Evolutionary conservation across 2,329 filamentous ascomycete genomes (phyloP), one percentile per base, ranked within the genome.

Genomic region (Neodidymelliopsis sp.): DNA sequence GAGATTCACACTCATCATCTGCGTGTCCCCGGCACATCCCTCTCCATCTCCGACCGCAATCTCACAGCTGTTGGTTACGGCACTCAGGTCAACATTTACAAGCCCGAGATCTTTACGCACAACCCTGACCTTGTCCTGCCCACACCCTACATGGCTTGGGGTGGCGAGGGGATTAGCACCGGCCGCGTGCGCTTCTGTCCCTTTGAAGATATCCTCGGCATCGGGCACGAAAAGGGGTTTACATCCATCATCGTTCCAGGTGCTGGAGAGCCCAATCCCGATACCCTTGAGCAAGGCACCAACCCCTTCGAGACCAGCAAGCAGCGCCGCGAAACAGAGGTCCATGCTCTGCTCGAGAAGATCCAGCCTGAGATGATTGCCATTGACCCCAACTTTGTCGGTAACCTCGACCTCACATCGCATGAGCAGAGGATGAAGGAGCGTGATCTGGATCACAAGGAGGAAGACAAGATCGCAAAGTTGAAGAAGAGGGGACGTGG

Each of bases 341-440:
- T 99, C 72, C 91, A 89, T 78, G 81, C 84, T 10, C 81, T 99
- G 57, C 84, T 99, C 63, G 96, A 95, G 80, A 99, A 99, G 78
- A 81, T 99, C 36, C 86, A 92, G 66, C 93, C 94, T 3, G 93
- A 96, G 69, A 99, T 97, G 91, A 99, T 99, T 56, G 90, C 91
- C 1, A 79, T 99, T 16, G 88, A 99, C 69, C 93, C 94, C 60
- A 89, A 94, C 73, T 95, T 91, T 69, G 85, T 99, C 63, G 94
- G 94, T 45, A 90, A 86, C 60, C 80, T 99, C 23, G 92, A 99
- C 70, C 79, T 91, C 48, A 84, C 89, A 39, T 90, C 88, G 25
- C 85, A 92, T 53, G 82, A 89, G 76, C 87, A 94, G 77, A 82
- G 87, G 37, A 82, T 85, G 66, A 85, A 85, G 19, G 91, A 95